These are phyloP conservation scores for Orychophragmus violaceus DNA, from an alignment of 345 rosid species.

Conservation along the genomic window DNA sequence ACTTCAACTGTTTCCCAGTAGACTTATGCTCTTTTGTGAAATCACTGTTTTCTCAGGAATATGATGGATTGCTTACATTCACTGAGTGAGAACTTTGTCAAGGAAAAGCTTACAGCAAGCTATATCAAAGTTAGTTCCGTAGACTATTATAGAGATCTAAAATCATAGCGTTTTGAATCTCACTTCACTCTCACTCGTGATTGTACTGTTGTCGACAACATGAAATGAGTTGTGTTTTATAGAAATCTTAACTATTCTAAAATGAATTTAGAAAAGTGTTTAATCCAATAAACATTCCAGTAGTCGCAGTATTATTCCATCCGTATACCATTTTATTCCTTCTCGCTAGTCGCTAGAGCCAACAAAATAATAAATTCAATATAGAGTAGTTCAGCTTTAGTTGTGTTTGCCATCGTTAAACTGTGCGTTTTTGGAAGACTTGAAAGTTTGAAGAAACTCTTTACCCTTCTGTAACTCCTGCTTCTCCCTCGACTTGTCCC, in stretches of 20 bases:
- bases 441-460: conserved; percentile 77
- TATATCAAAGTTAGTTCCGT: conserved; percentile 79
- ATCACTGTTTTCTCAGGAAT: conserved; percentile 59
- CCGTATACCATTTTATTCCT: neutral
- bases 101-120: conserved; percentile 98
- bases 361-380: conserved; percentile 24
- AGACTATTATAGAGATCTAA: conserved; percentile 20
- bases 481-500: conserved; percentile 73
- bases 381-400: conserved; percentile 2
- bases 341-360: neutral
- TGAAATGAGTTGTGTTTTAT: too few species aligned
- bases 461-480: conserved; percentile 58
- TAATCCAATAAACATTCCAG: neutral
- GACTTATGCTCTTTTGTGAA: conserved; percentile 31
- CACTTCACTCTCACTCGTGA: too few species aligned
- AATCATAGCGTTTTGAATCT: neutral
- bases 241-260: too few species aligned
- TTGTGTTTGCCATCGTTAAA: conserved; percentile 86
- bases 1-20: conserved; percentile 1
- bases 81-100: conserved; percentile 94
- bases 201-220: too few species aligned
- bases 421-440: conserved; percentile 88
- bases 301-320: neutral
- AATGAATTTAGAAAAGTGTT: too few species aligned
- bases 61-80: conserved; percentile 90